Evolutionary conservation across 2,329 filamentous ascomycete species (phyloP), one percentile per base, ranked within the genome.

Genomic region (Beauveria brongniartii): DNA sequence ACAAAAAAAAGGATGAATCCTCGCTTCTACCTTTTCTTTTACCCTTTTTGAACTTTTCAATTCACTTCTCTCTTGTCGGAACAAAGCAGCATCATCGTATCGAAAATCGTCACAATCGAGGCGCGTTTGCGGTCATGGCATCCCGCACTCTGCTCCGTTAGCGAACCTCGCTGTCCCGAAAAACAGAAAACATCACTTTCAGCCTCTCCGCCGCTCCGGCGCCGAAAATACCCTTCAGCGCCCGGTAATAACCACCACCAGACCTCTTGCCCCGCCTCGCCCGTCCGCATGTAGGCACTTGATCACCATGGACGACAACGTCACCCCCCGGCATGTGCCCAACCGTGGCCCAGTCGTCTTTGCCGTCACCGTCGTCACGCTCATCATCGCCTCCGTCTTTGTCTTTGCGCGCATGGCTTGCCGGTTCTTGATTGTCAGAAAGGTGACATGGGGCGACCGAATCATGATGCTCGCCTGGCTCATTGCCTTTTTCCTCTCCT

Each of bases 391-490:
- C 56, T 88, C 88, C 44, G 69, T 89, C 59, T 93, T 96, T 70
- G 90, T 96, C 66, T 79, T 80, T 47, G 81, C 90, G 41, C 86
- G 92, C 59, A 78, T 96, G 66, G 75, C 90, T 47, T 91, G 89
- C 63, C 83, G 92, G 30, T 79, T 83, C 55, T 84, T 82, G 52
- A 87, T 97, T 55, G 87, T 96, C 61, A 84, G 83, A 66, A 86
- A 82, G 59, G 75, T 91, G 56, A 85, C 82, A 60, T 83, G 83
- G 77, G 91, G 96, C 74, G 92, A 96, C 78, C 89, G 87, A 73
- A 83, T 90, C 67, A 94, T 96, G 73, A 73, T 91, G 12, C 65
- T 90, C 46, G 91, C 92, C 60, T 96, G 91, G 92, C 66, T 85
- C 14, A 71, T 92, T 52, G 83, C 86, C 44, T 83, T 89, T 65